Evolutionary conservation across 1,284 basidiomycete species (phyloP).

Genomic region (Moniliella sp.): DNA sequence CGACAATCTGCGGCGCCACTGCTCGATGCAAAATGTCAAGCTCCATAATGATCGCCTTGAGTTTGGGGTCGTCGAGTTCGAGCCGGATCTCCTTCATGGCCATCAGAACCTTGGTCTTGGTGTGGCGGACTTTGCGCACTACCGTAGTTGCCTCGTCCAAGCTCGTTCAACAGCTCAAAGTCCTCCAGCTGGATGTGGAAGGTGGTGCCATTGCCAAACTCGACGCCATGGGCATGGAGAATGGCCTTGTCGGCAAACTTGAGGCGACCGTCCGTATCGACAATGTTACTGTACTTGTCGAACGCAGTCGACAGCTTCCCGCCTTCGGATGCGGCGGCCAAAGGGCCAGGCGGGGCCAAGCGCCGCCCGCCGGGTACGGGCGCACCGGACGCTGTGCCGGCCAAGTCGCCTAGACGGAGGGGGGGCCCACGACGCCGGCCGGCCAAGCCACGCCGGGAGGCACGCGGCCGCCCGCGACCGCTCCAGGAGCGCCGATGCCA

Average conservation of each 20-base stretch:
- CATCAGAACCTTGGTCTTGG: constrained; percentile 82
- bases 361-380: background rate
- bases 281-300: background rate
- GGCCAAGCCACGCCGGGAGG: background rate
- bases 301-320: background rate
- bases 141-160: constrained; percentile 88
- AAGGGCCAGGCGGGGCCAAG: background rate
- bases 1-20: constrained; percentile 70
- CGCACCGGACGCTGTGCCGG: background rate
- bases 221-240: constrained; percentile 71
- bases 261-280: constrained; percentile 71
- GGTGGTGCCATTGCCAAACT: constrained; percentile 75
- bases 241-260: constrained; percentile 84
- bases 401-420: background rate
- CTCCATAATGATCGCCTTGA: constrained; percentile 94
- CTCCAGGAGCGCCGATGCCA: too few species aligned
- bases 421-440: background rate
- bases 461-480: too few species aligned
- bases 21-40: constrained; percentile 90
- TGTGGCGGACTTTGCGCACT: constrained; percentile 88
- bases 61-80: constrained; percentile 79
- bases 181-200: constrained; percentile 92
- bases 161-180: constrained; percentile 60
- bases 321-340: background rate
- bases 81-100: constrained; percentile 99